These are phyloP conservation scores for Pseudocercospora vitis DNA, from an alignment of 2,329 filamentous ascomycete species.

Conservation along the genomic window DNA sequence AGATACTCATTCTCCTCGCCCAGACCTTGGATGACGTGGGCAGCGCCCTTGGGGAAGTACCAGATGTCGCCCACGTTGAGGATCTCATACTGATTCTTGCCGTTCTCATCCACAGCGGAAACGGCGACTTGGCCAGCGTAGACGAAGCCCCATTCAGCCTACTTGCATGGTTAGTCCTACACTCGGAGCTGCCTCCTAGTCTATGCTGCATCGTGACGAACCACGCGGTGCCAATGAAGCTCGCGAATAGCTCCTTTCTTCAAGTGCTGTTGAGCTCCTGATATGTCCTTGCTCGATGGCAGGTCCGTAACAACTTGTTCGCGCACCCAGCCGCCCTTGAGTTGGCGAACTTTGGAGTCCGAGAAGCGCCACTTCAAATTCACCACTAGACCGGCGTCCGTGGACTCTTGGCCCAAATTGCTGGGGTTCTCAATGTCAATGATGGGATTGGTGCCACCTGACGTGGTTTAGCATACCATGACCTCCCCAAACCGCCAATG, in stretches of 20 bases:
- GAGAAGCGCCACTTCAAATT: conserved; percentile 69
- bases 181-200: no score
- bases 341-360: conserved; percentile 62
- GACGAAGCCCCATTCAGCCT: conserved; percentile 55
- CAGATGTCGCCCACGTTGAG: conserved; percentile 41
- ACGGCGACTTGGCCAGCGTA: conserved; percentile 56
- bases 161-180: no score
- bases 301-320: conserved; percentile 67
- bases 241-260: conserved; percentile 65
- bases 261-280: conserved; percentile 67
- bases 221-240: conserved; percentile 62
- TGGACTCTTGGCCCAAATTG: conserved; percentile 60
- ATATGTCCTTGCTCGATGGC: conserved; percentile 64
- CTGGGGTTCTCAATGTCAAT: conserved; percentile 63
- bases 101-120: conserved; percentile 54
- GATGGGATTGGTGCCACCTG: conserved; percentile 64
- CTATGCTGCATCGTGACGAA: no score
- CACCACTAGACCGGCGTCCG: conserved; percentile 63
- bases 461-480: no score
- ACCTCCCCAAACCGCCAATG: no score
- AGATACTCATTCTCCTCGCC: conserved; percentile 68
- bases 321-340: conserved; percentile 65
- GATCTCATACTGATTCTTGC: conserved; percentile 51
- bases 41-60: conserved; percentile 46
- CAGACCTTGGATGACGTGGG: conserved; percentile 64